A percentile compares a stretch with the other conserved stretches of the same genome.
Conservation (phyloP, 177 flowering plant species). For the Vitis hybrid region DNA sequence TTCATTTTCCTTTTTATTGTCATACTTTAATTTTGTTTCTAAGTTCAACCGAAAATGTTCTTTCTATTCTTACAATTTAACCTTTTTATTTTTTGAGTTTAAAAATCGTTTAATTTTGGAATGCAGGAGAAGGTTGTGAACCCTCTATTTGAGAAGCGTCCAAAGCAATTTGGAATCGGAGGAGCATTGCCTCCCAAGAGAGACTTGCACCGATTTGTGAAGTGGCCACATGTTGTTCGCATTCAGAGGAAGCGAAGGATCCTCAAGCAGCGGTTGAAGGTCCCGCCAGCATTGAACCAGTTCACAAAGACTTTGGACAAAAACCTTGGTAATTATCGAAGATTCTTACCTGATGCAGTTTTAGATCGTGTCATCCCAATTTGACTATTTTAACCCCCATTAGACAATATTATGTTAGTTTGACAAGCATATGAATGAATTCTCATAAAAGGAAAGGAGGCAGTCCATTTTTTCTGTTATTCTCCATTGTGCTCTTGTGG, state of each 20-base stretch:
- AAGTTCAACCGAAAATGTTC: neutral
- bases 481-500: neutral
- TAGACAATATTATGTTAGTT: no score
- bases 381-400: no score
- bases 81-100: neutral
- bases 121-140: conserved; percentile 33
- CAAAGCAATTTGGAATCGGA: conserved; percentile 64
- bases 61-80: neutral
- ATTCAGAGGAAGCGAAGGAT: conserved; percentile 54
- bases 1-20: neutral
- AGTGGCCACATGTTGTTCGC: conserved; percentile 51
- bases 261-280: conserved; percentile 60
- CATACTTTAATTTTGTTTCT: neutral
- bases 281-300: conserved; percentile 58
- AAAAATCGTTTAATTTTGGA: neutral
- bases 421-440: no score
- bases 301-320: conserved; percentile 59
- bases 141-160: conserved; percentile 49
- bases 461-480: neutral
- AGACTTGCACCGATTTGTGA: conserved; percentile 49
- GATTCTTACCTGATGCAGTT: no score
- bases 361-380: no score
- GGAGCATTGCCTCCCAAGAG: conserved; percentile 65
- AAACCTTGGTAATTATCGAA: conserved; percentile 35
- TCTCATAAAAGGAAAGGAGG: no score